A percentile compares a stretch with the other conserved stretches of the same genome.
These are phyloP conservation scores for Thuidium tamariscinum DNA, from an alignment of 225 moss, liverwort and hornwort genomes.

Conservation along the genomic window DNA sequence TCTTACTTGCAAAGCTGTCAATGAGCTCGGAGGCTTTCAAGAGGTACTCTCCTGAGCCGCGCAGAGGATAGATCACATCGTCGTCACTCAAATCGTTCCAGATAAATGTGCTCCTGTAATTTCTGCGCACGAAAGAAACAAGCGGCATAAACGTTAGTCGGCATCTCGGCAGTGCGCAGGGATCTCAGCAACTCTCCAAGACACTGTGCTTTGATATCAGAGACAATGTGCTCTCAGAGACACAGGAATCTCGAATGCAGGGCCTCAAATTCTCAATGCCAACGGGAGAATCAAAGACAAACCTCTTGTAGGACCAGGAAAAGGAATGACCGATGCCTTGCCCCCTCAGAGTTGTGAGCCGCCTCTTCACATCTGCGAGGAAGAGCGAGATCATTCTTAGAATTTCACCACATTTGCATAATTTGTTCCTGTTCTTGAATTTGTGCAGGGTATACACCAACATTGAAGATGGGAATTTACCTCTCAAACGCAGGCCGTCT, in stretches of 20 bases:
- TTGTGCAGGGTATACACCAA: neutral
- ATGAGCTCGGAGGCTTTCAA: slow-evolving; percentile 69
- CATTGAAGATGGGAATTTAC: slow-evolving; percentile 9
- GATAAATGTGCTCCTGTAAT: slow-evolving; percentile 60
- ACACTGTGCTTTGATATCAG: neutral
- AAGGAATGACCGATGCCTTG: slow-evolving; percentile 62
- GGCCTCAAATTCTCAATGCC: neutral
- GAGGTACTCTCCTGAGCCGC: slow-evolving; percentile 59
- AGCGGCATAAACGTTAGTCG: neutral
- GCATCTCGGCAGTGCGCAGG: neutral
- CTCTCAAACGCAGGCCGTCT: slow-evolving; percentile 64
- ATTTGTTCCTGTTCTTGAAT: neutral
- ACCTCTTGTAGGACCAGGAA: slow-evolving; percentile 76
- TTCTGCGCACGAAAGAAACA: slow-evolving; percentile 23
- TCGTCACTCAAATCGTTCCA: slow-evolving; percentile 83
- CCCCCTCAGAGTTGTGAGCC: slow-evolving; percentile 54
- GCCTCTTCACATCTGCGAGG: slow-evolving; percentile 65
- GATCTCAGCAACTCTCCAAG: neutral
- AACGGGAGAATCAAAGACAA: neutral
- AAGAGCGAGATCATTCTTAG: neutral
- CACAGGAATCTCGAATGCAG: neutral
- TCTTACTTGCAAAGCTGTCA: slow-evolving; percentile 37
- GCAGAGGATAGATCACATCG: slow-evolving; percentile 64
- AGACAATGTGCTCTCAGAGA: neutral
- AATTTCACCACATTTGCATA: neutral